Evolutionary conservation across 148 eudicot species (phyloP).

Genomic region (Rhododendron ferrugineum): DNA sequence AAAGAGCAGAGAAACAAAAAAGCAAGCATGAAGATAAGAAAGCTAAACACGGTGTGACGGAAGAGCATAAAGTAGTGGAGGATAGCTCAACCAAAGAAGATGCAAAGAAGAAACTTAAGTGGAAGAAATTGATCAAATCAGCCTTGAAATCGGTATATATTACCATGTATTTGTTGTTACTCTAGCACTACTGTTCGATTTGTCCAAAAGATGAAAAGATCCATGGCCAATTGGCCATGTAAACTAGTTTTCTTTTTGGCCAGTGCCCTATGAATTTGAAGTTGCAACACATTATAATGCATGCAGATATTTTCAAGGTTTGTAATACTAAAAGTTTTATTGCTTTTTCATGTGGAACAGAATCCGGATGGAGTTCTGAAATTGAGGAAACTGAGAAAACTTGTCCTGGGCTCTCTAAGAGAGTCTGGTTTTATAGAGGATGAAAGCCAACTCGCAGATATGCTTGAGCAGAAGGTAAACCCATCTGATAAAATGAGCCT

Average conservation of each 20-base stretch:
- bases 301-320: not conserved
- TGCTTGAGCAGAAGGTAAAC: slow-evolving; percentile 61
- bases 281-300: not conserved
- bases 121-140: slow-evolving; percentile 82
- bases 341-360: slow-evolving; percentile 29
- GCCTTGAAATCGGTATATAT: slow-evolving; percentile 63
- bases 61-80: slow-evolving; percentile 26
- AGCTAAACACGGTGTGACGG: slow-evolving; percentile 25
- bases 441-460: slow-evolving; percentile 28
- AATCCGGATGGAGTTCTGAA: slow-evolving; percentile 51
- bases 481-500: not conserved
- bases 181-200: not conserved
- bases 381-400: slow-evolving; percentile 62
- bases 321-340: not conserved
- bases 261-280: not conserved
- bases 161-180: not conserved
- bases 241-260: not conserved
- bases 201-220: not conserved
- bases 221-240: not conserved
- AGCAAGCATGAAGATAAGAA: slow-evolving; percentile 37
- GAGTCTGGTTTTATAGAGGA: slow-evolving; percentile 48
- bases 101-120: slow-evolving; percentile 49
- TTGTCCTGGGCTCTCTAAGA: slow-evolving; percentile 41
- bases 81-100: slow-evolving; percentile 20
- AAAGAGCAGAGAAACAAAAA: slow-evolving; percentile 22